These are phyloP conservation scores for Cercospora sp. DNA, from an alignment of 2,329 filamentous ascomycete species.

Conservation along the genomic window DNA sequence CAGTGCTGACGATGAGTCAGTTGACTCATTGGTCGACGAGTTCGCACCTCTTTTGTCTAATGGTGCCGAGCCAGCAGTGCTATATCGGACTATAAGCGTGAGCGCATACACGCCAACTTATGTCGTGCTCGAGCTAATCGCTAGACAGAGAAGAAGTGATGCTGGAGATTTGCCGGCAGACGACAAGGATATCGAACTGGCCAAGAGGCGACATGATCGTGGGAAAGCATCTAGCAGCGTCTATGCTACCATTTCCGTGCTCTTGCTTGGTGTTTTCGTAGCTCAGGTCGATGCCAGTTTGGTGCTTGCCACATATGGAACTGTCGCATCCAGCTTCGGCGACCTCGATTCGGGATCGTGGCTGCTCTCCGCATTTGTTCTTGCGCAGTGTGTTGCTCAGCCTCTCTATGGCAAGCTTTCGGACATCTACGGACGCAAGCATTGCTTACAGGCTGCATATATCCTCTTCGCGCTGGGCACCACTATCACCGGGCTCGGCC, in stretches of 20 bases:
- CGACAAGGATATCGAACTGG: conserved; percentile 28
- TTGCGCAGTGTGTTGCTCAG: conserved; percentile 46
- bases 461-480: conserved; percentile 46
- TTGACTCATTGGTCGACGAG: conserved; percentile 17
- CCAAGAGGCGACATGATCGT: conserved; percentile 9
- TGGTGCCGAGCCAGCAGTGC: conserved; percentile 11
- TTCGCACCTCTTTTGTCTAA: conserved; percentile 20
- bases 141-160: conserved; percentile 19
- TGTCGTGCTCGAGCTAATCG: conserved; percentile 2
- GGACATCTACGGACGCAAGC: conserved; percentile 49
- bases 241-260: conserved; percentile 35
- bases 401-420: conserved; percentile 48
- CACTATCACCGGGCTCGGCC: conserved; percentile 42
- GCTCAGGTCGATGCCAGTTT: conserved; percentile 64
- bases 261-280: conserved; percentile 60
- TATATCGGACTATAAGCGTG: conserved; percentile 29
- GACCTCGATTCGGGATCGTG: conserved; percentile 45
- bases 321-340: conserved; percentile 50
- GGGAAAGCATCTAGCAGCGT: conserved; percentile 21
- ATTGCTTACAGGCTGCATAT: conserved; percentile 44
- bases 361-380: conserved; percentile 48
- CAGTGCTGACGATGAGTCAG: conserved; percentile 7
- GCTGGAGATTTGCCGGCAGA: conserved; percentile 27
- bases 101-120: conserved; percentile 1
- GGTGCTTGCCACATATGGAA: conserved; percentile 65